Percentiles rank a stretch among this genome's conserved stretches.
Conservation (phyloP, 768 basidiomycete genomes). For the Pholiota molesta region DNA sequence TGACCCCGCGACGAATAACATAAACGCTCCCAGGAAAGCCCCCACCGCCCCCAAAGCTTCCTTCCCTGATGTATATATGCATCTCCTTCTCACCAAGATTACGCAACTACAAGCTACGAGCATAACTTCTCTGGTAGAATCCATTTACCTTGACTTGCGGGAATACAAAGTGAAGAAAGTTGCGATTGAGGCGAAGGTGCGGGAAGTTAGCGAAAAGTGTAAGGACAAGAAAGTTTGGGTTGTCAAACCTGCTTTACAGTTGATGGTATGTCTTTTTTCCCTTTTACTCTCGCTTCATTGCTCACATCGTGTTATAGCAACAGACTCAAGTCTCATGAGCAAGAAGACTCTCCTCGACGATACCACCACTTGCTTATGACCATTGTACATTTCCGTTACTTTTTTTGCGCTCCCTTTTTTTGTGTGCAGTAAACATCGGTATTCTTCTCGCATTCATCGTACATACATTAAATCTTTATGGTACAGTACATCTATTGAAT, state of each 20-base stretch:
- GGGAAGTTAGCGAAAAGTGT: conserved; percentile 76
- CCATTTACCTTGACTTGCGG: conserved; percentile 70
- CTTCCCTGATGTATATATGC: conserved; percentile 72
- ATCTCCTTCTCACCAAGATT: conserved; percentile 65
- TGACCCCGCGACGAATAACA: conserved; percentile 13
- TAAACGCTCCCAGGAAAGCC: conserved; percentile 31
- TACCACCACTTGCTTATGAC: neutral
- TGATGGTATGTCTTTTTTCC: conserved; percentile 9
- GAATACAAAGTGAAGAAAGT: conserved; percentile 81
- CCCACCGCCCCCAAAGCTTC: conserved; percentile 48
- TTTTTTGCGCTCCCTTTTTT: neutral
- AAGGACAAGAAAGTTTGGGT: conserved; percentile 77
- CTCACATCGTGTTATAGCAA: conserved; percentile 1
- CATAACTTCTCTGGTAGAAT: conserved; percentile 69
- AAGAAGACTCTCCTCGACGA: neutral
- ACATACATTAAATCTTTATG: conserved; percentile 1
- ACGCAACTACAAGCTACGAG: conserved; percentile 60
- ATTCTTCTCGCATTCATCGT: neutral
- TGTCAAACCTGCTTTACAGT: conserved; percentile 49
- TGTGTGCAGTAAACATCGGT: neutral
- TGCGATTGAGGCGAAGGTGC: conserved; percentile 79
- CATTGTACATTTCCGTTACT: conserved; percentile 1
- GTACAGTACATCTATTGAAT: conserved; percentile 17
- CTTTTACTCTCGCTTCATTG: neutral
- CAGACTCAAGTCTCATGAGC: conserved; percentile 3